These are phyloP conservation scores for Citrus hindsii DNA, from an alignment of 345 rosid species.

Conservation along the genomic window DNA sequence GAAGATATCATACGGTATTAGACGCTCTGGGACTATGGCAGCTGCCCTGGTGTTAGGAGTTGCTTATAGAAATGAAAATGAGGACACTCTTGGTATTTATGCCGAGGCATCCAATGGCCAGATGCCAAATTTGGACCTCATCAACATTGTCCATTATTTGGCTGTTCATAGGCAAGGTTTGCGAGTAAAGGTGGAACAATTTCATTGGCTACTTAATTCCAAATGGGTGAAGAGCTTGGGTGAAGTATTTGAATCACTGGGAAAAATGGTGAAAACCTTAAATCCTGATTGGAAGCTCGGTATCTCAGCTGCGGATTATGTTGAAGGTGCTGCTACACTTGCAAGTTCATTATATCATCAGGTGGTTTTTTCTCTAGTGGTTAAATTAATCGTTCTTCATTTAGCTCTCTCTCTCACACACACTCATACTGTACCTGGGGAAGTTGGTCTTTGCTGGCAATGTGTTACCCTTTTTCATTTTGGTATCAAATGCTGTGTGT, in stretches of 20 bases:
- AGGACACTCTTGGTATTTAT: constrained; percentile 65
- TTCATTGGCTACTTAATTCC: constrained; percentile 52
- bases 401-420: background rate
- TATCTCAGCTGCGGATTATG: constrained; percentile 70
- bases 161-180: constrained; percentile 90
- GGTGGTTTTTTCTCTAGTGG: constrained; percentile 34
- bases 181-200: constrained; percentile 65
- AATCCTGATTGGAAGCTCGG: constrained; percentile 79
- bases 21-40: constrained; percentile 42
- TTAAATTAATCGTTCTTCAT: background rate
- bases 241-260: constrained; percentile 54
- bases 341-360: constrained; percentile 86
- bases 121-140: constrained; percentile 96
- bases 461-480: background rate
- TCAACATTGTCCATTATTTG: constrained; percentile 84
- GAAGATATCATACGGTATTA: constrained; percentile 40
- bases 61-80: constrained; percentile 40
- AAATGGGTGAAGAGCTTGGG: constrained; percentile 59
- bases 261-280: constrained; percentile 49
- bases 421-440: background rate
- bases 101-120: constrained; percentile 98
- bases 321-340: constrained; percentile 82
- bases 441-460: background rate
- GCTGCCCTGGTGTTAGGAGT: constrained; percentile 91
- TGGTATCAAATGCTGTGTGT: background rate